Evolutionary conservation across 345 rosid species (phyloP).

Genomic region (Syzygium aromaticum): DNA sequence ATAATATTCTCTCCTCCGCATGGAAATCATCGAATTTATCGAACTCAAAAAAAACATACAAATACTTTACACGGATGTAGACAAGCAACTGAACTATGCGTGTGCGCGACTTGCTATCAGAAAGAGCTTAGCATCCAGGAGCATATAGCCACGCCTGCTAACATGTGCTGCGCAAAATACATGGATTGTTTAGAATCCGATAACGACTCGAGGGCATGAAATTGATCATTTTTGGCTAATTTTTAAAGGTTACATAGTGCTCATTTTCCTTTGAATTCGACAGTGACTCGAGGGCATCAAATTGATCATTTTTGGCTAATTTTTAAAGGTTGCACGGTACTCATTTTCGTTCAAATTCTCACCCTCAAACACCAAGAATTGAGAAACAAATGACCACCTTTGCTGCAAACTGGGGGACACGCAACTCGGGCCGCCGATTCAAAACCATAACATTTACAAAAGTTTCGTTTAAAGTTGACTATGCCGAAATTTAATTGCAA

Average conservation of each 20-base stretch:
- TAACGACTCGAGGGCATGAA: background rate
- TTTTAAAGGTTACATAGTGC: background rate
- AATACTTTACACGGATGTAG: background rate
- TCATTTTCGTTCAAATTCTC: background rate
- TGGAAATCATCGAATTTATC: background rate
- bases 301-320: background rate
- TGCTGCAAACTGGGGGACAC: background rate
- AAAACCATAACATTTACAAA: background rate
- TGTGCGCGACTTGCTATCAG: accelerated
- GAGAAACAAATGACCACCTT: background rate
- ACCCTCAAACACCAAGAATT: background rate
- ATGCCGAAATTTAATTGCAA: background rate
- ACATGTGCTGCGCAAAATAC: accelerated
- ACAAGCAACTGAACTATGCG: background rate
- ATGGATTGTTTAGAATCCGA: background rate
- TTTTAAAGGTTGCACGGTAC: background rate
- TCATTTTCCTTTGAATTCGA: background rate
- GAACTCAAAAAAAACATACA: background rate
- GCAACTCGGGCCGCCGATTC: background rate
- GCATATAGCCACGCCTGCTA: background rate
- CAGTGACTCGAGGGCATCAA: background rate
- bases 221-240: background rate
- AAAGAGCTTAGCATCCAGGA: background rate
- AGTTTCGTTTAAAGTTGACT: background rate
- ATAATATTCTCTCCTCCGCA: background rate